Evolutionary conservation across 805 yeast species (phyloP).

Genomic region (Wickerhamomyces strasburgensis): DNA sequence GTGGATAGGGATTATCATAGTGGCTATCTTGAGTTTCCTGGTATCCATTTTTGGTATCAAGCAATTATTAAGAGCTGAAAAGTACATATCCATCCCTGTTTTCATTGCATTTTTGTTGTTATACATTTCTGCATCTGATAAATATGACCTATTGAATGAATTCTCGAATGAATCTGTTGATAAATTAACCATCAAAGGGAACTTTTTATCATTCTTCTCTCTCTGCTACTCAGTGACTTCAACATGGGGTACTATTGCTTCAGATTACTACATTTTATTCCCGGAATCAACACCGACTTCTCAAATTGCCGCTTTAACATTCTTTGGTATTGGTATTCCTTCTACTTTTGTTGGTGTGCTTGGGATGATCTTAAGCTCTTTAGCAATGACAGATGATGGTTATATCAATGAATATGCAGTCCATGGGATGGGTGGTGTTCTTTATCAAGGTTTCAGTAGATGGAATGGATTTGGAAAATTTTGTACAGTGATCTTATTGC

Average conservation of each 20-base stretch:
- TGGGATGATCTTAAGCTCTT: constrained; percentile 67
- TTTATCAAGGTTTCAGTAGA: constrained; percentile 56
- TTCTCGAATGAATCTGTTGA: constrained; percentile 31
- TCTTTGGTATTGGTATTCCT: constrained; percentile 62
- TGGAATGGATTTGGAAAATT: constrained; percentile 81
- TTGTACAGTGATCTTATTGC: constrained; percentile 59
- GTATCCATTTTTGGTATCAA: constrained; percentile 78
- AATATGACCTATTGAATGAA: constrained; percentile 31
- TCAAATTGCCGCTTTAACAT: constrained; percentile 55
- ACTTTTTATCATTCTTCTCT: constrained; percentile 67
- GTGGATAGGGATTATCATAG: constrained; percentile 69
- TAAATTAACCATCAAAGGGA: constrained; percentile 49
- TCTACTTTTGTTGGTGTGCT: constrained; percentile 70
- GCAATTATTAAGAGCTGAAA: constrained; percentile 63
- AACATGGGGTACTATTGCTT: constrained; percentile 85
- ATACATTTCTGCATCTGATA: constrained; percentile 54
- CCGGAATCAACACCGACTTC: constrained; percentile 64
- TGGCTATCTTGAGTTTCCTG: constrained; percentile 55
- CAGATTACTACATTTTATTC: constrained; percentile 77
- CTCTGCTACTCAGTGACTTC: constrained; percentile 73
- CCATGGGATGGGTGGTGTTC: constrained; percentile 72
- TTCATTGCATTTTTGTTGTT: constrained; percentile 60
- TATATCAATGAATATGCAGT: constrained; percentile 54
- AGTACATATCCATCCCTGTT: constrained; percentile 64
- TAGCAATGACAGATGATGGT: constrained; percentile 50